Evolutionary conservation across 345 rosid genomes (phyloP).

Genomic region (Citrus sp.): DNA sequence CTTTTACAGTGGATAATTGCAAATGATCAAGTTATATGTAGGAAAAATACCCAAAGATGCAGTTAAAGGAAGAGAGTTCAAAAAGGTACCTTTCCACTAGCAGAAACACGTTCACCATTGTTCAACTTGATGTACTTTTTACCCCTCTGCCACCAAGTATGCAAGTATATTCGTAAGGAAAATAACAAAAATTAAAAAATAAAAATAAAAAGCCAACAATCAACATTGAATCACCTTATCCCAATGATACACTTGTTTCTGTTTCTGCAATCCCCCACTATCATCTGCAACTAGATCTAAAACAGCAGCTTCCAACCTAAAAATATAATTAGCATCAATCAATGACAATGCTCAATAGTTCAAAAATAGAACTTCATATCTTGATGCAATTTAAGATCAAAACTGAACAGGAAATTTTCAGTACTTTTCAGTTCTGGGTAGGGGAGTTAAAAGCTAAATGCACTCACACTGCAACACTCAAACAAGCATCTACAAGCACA

Average conservation of each 20-base stretch:
- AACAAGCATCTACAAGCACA: background rate
- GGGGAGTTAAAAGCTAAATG: background rate
- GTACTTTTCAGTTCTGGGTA: background rate
- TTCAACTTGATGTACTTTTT: slow-evolving; percentile 92
- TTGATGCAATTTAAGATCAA: background rate
- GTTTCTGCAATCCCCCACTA: slow-evolving; percentile 72
- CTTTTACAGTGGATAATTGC: background rate
- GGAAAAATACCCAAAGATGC: background rate
- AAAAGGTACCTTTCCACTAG: slow-evolving; percentile 86
- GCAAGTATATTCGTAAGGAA: slow-evolving; percentile 16
- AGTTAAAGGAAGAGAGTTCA: background rate
- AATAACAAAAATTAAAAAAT: background rate
- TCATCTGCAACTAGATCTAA: slow-evolving; percentile 96
- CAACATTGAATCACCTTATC: slow-evolving; percentile 64
- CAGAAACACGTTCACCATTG: slow-evolving; percentile 93
- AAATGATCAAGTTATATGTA: background rate
- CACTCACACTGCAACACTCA: background rate
- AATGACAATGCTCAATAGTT: background rate
- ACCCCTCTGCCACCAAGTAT: slow-evolving; percentile 64
- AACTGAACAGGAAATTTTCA: background rate
- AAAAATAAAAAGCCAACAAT: background rate
- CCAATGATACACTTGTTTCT: slow-evolving; percentile 76
- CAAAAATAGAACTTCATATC: background rate
- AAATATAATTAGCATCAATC: background rate
- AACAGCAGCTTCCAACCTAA: slow-evolving; percentile 85